Percentiles rank a stretch among this genome's conserved stretches.
These are phyloP conservation scores for Aspergillus sp. DNA, from an alignment of 2,329 filamentous ascomycete species.

Conservation along the genomic window DNA sequence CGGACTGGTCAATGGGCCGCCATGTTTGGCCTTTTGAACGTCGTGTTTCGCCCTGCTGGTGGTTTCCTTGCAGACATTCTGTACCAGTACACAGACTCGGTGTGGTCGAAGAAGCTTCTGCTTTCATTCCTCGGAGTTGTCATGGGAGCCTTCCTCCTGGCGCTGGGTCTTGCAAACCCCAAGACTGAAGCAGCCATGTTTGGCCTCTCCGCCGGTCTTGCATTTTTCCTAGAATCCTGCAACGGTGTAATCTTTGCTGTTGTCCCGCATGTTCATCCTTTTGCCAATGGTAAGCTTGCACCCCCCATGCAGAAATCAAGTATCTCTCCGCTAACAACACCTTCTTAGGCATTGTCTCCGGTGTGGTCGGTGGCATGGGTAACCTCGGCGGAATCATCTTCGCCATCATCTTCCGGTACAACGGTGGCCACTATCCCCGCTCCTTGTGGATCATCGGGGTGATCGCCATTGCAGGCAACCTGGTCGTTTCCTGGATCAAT, in stretches of 20 bases:
- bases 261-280: slow-evolving; percentile 79
- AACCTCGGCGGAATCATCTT: slow-evolving; percentile 85
- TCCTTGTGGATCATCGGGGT: slow-evolving; percentile 79
- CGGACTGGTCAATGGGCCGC: slow-evolving; percentile 52
- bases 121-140: slow-evolving; percentile 53
- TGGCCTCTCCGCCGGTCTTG: slow-evolving; percentile 70
- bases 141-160: slow-evolving; percentile 56
- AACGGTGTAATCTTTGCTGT: slow-evolving; percentile 86
- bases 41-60: slow-evolving; percentile 44
- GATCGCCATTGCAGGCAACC: slow-evolving; percentile 66
- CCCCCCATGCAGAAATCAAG: slow-evolving; percentile 1
- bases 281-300: slow-evolving; percentile 62
- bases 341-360: slow-evolving; percentile 57
- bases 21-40: slow-evolving; percentile 51
- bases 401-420: slow-evolving; percentile 76
- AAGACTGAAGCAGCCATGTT: slow-evolving; percentile 63
- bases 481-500: slow-evolving; percentile 60
- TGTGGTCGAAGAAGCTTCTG: slow-evolving; percentile 63
- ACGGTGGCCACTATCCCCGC: slow-evolving; percentile 61
- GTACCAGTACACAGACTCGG: slow-evolving; percentile 45
- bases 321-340: slow-evolving; percentile 1
- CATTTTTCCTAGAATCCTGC: slow-evolving; percentile 76
- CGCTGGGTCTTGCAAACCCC: slow-evolving; percentile 62
- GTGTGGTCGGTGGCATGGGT: slow-evolving; percentile 71
- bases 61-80: slow-evolving; percentile 52